phyloP scores from a whole-genome alignment of 257 asterid genomes.

The Verbascum thapsus region DNA sequence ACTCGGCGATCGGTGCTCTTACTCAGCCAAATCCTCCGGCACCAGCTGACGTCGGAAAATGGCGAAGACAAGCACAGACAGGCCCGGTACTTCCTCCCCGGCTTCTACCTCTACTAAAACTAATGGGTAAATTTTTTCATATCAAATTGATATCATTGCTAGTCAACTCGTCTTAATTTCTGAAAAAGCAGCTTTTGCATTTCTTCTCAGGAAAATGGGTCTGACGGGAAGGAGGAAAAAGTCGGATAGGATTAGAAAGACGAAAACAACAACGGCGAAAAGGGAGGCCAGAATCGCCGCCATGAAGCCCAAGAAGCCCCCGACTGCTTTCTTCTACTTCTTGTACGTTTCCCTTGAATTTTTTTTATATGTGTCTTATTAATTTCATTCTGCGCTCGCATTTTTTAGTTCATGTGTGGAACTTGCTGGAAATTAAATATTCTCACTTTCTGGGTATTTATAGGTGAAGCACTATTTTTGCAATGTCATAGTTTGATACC shows the following conservation, averaged over 20 bases:
- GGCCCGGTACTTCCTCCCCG: constrained; percentile 32
- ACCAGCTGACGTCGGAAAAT: constrained; percentile 29
- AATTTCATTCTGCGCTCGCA: not conserved
- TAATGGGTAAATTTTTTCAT: constrained; percentile 35
- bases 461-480: too few relatives aligned
- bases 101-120: constrained; percentile 38
- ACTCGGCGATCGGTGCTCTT: not conserved
- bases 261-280: constrained; percentile 34
- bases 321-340: constrained; percentile 94
- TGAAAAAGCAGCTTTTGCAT: not conserved
- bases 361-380: not conserved
- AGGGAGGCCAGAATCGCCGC: constrained; percentile 56
- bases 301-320: constrained; percentile 91
- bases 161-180: not conserved
- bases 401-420: constrained; percentile 21
- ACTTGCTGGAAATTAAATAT: not conserved
- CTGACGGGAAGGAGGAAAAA: constrained; percentile 42
- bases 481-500: too few relatives aligned
- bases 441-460: too few relatives aligned
- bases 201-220: constrained; percentile 46
- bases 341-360: constrained; percentile 58
- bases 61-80: constrained; percentile 36
- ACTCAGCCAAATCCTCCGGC: constrained; percentile 23
- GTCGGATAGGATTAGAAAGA: constrained; percentile 42
- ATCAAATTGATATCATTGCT: too few relatives aligned